Conservation (phyloP, 2,329 filamentous ascomycete genomes). For the Trichoderma gracile region DNA sequence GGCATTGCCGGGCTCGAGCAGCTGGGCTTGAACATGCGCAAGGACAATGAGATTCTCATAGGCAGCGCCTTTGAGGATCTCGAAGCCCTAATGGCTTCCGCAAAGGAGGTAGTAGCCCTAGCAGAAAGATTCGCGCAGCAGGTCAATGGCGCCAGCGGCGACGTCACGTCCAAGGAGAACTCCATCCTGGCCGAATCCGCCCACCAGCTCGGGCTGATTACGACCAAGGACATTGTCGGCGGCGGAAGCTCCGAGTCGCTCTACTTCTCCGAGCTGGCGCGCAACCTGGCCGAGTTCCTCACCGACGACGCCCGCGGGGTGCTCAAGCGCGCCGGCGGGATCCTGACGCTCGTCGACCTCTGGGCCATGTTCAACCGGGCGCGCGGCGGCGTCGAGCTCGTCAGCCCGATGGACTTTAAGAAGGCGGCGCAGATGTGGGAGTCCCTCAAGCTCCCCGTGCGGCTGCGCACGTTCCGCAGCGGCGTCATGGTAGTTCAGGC, state of each 20-base stretch:
- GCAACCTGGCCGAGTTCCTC: slow-evolving; percentile 84
- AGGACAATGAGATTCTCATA: slow-evolving; percentile 91
- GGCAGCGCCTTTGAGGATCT: slow-evolving; percentile 94
- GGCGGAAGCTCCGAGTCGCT: slow-evolving; percentile 73
- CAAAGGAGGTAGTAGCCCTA: slow-evolving; percentile 91
- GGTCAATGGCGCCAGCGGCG: slow-evolving; percentile 57
- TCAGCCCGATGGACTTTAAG: slow-evolving; percentile 88
- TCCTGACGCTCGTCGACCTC: slow-evolving; percentile 84
- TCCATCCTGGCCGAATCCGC: slow-evolving; percentile 74
- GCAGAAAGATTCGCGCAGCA: slow-evolving; percentile 84
- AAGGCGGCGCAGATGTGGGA: slow-evolving; percentile 89
- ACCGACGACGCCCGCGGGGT: slow-evolving; percentile 82
- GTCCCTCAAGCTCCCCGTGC: slow-evolving; percentile 79
- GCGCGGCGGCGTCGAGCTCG: slow-evolving; percentile 88
- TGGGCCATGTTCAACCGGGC: slow-evolving; percentile 96
- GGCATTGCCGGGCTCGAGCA: slow-evolving; percentile 93
- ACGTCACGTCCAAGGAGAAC: slow-evolving; percentile 68
- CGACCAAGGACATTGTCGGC: slow-evolving; percentile 92
- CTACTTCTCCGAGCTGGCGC: slow-evolving; percentile 83
- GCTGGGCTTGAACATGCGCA: slow-evolving; percentile 77
- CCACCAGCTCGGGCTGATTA: slow-evolving; percentile 82
- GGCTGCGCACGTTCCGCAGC: slow-evolving; percentile 85
- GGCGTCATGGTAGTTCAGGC: slow-evolving; percentile 93
- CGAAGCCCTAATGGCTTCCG: slow-evolving; percentile 94
- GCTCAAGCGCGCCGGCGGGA: slow-evolving; percentile 77